A percentile compares a stretch with the other conserved stretches of the same genome.
These are phyloP conservation scores for Penicillium sp. DNA, from an alignment of 2,329 filamentous ascomycete species.

Conservation along the genomic window DNA sequence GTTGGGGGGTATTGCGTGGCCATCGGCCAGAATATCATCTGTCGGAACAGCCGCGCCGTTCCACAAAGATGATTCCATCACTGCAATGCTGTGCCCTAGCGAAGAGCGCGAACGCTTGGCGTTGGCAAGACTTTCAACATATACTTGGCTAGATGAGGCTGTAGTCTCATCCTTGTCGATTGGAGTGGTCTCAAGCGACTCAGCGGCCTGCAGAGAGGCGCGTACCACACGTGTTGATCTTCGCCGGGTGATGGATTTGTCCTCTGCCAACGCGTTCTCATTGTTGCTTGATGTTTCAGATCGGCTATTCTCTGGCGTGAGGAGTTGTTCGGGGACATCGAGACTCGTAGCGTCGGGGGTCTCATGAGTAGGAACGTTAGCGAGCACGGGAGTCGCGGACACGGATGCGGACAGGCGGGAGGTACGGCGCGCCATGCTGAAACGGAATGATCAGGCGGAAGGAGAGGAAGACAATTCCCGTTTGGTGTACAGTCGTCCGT, in stretches of 20 bases:
- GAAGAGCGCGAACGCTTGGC: constrained; percentile 37
- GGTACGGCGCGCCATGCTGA: constrained; percentile 32
- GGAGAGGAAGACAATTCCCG: constrained; percentile 13
- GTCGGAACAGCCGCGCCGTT: constrained; percentile 23
- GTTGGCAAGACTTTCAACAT: constrained; percentile 39
- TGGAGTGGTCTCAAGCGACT: constrained; percentile 28
- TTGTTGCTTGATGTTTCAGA: constrained; percentile 45
- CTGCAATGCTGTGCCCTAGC: constrained; percentile 42
- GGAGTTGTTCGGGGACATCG: constrained; percentile 40
- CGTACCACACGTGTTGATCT: constrained; percentile 42
- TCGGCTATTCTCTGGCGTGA: constrained; percentile 44
- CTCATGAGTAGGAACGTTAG: constrained; percentile 29
- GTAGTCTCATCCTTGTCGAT: constrained; percentile 22
- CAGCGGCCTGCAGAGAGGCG: constrained; percentile 36
- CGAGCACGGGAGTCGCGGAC: constrained; percentile 32
- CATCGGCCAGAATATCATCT: constrained; percentile 22
- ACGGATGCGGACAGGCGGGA: constrained; percentile 29
- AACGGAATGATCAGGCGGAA: constrained; percentile 3
- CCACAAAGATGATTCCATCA: constrained; percentile 38
- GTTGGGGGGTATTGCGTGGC: constrained; percentile 30
- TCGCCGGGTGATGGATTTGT: constrained; percentile 32
- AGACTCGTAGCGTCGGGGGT: constrained; percentile 32
- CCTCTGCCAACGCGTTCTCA: constrained; percentile 36
- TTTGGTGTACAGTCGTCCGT: constrained; percentile 9
- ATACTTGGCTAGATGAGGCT: constrained; percentile 26